Base-by-base conservation (phyloP, 2,329 filamentous ascomycete species). In the Colletotrichum endophyticum region DNA sequence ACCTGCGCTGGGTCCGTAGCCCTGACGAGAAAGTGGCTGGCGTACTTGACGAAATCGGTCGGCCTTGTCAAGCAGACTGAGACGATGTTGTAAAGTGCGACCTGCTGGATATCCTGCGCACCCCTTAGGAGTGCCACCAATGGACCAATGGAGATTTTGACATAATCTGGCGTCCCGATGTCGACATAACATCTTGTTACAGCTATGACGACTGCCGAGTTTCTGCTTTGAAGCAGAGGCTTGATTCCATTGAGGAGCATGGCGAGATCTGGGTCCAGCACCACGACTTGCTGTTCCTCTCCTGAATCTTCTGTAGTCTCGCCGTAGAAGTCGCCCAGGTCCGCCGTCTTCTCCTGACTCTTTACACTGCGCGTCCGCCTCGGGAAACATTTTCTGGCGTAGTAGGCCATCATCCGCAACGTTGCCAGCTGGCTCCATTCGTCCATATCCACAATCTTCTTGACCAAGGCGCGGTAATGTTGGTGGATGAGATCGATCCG, bases 381-480 rank as follows among this genome's bases (percentile, higher is more conserved):
- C 1, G 97, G 96, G 80, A 99, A 99, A 84, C 95, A 98, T 82
- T 92, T 94, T 71, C 97, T 92, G 3, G 95, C 93, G 84, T 99
- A 99, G 27, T 93, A 88, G 2, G 94, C 94, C 92, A 99, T 93
- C 78, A 99, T 88, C 53, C 93, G 91, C 80, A 99, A 83, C 4
- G 95, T 95, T 3, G 95, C 94, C 70, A 99, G 85, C 85, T 99
- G 97, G 57, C 96, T 95, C 97, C 97, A 99, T 86, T 99, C 97
- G 82, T 99, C 97, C 97, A 99, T 99, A 83, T 99, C 97, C 28
- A 98, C 95, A 69, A 99, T 87, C 87, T 98, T 98, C 84, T 93
- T 95, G 78, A 98, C 93, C 78, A 99, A 87, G 44, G 91, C 89
- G 67, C 95, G 92, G 85, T 99, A 99, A 83, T 98, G 94, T 79